These are phyloP conservation scores for Ormosia emarginata DNA, from an alignment of 306 rosid species.

Conservation along the genomic window DNA sequence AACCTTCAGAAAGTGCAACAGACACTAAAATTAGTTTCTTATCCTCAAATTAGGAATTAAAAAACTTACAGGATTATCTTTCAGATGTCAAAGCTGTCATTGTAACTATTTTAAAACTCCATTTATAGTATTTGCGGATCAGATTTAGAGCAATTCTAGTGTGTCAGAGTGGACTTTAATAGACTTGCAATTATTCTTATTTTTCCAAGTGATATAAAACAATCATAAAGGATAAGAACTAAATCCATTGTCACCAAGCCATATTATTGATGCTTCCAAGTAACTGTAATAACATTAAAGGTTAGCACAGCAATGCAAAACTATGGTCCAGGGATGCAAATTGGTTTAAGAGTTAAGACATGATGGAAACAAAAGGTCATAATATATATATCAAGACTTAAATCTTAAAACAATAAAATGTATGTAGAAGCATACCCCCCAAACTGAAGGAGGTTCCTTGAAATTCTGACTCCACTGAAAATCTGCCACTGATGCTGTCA, in stretches of 20 bases:
- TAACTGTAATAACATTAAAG: not conserved
- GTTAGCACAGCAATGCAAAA: not conserved
- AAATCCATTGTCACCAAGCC: not conserved
- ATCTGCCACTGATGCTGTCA: constrained; percentile 93
- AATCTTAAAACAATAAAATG: constrained; percentile 19
- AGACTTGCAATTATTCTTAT: not conserved
- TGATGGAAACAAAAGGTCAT: not conserved
- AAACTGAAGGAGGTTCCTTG: constrained; percentile 91
- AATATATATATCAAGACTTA: not conserved
- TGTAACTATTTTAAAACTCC: not conserved
- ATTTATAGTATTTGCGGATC: not conserved
- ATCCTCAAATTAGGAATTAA: not conserved
- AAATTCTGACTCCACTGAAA: constrained; percentile 99
- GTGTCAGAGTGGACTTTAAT: not conserved
- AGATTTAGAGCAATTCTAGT: not conserved
- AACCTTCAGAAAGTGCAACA: not conserved
- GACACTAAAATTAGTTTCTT: not conserved
- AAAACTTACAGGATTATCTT: not conserved
- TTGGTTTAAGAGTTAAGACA: not conserved
- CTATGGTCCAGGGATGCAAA: not conserved
- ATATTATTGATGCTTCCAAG: not conserved
- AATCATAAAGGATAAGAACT: not conserved
- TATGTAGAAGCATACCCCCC: constrained; percentile 75
- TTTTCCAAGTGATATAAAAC: not conserved
- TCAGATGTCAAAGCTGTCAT: not conserved